A percentile compares a stretch with the other conserved stretches of the same genome.
phyloP scores from a whole-genome alignment of 129 eudicot genomes.

The Flaveria ramosissima region DNA sequence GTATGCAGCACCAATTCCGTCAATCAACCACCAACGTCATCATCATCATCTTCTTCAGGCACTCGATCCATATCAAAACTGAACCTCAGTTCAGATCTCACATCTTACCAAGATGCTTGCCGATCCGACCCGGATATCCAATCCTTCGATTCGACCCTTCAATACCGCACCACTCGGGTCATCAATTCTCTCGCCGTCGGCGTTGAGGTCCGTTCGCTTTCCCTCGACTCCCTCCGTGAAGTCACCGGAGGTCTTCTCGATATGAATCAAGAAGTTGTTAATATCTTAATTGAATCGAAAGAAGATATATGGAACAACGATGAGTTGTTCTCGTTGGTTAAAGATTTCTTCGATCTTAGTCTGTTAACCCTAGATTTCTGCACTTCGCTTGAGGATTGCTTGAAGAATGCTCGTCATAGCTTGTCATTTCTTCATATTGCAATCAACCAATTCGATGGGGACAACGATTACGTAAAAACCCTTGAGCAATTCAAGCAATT shows the following conservation, averaged over 20 bases:
- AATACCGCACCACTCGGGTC: conserved; percentile 54
- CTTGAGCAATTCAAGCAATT: conserved; percentile 53
- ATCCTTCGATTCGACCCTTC: conserved; percentile 54
- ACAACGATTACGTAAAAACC: conserved; percentile 36
- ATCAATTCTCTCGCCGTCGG: conserved; percentile 62
- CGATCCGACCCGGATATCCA: conserved; percentile 63
- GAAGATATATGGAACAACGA: conserved; percentile 65
- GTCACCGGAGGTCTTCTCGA: conserved; percentile 58
- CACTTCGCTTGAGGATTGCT: conserved; percentile 47
- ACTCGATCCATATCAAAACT: conserved; percentile 27
- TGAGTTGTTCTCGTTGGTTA: conserved; percentile 54
- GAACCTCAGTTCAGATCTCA: conserved; percentile 45
- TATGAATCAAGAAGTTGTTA: conserved; percentile 68
- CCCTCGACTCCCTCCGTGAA: conserved; percentile 66
- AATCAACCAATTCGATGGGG: conserved; percentile 45
- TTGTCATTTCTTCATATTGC: conserved; percentile 48
- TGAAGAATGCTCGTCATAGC: conserved; percentile 59
- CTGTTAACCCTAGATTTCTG: conserved; percentile 58
- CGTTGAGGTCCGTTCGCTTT: conserved; percentile 56
- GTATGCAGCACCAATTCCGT: conserved; percentile 17
- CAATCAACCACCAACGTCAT: conserved; percentile 10
- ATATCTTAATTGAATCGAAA: conserved; percentile 48
- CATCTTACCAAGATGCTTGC: conserved; percentile 68
- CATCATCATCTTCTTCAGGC: conserved; percentile 27
- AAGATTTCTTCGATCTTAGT: conserved; percentile 66